Base-by-base conservation (phyloP, 345 rosid species). In the Boechera retrofracta region DNA sequence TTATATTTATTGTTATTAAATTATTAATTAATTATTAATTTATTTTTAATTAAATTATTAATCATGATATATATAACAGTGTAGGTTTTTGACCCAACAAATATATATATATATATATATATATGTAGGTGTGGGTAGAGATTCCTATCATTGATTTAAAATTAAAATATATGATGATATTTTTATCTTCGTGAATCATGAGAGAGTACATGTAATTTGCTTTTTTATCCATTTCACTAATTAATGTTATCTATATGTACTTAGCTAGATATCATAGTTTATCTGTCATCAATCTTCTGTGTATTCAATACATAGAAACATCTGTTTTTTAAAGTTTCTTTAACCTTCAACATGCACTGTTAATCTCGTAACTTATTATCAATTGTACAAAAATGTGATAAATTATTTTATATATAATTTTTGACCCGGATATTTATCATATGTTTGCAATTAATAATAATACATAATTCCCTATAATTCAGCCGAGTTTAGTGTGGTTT, bases 401-500 rank as follows among this genome's bases (percentile, higher is more conserved):
- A 28, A 6, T 12, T 15, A 12, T 31, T 13, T 10, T 1, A 0
- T 2, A 11, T 12, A 29, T 31, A 56, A 7, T n/a, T 35, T 10
- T 10, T 35, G 38, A 9, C 48, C 33, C 15, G 21, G 24, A 68
- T 24, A 53, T 13, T 24, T 68, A 67, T 33, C 16, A 33, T 11
- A 9, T 21, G 26, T 33, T 31, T 48, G 41, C 67, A 59, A 29
- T 75, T 29, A 49, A 67, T 39, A 29, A 59, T 76, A 59, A 67
- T 58, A 29, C 18, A 76, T 31, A 48, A 44, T 28, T 7, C 31
- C 67, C 54, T 61, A 64, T 64, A 64, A 24, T 64, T 64, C 47
- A 57, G 61, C 77, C 59, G 55, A 59, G 64, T 71, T 48, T 56
- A 64, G 77, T 52, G 77, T 71, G 67, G 54, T 64, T 64, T 64